A percentile compares a stretch with the other conserved stretches of the same genome.
These are phyloP conservation scores for Flaveria sonorensis DNA, from an alignment of 129 eudicot species.

Conservation along the genomic window DNA sequence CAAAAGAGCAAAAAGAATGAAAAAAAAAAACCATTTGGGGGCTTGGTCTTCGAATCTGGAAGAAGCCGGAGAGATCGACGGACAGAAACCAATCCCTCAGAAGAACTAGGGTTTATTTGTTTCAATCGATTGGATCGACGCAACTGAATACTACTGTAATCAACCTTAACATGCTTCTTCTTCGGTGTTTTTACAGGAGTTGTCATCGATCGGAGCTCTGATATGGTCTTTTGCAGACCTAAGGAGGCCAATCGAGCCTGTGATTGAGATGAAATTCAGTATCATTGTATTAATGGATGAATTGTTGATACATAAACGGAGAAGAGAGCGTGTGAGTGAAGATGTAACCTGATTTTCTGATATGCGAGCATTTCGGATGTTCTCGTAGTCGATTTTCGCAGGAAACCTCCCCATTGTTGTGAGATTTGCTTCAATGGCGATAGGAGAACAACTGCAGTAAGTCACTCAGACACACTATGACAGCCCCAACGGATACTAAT, in stretches of 20 bases:
- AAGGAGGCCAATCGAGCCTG: constrained; percentile 65
- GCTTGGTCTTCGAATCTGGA: neutral
- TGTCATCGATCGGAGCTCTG: constrained; percentile 53
- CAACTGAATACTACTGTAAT: constrained; percentile 43
- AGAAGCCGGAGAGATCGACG: constrained; percentile 33
- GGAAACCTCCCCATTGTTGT: constrained; percentile 56
- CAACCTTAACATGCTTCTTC: constrained; percentile 38
- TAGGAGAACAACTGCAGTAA: neutral
- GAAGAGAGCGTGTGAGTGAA: neutral
- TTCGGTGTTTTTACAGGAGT: constrained; percentile 49
- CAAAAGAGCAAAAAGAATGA: too few species aligned
- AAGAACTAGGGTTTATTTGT: constrained; percentile 20
- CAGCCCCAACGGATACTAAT: constrained; percentile 22
- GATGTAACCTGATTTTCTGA: constrained; percentile 62
- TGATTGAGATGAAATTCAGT: constrained; percentile 2
- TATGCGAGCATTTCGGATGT: constrained; percentile 57
- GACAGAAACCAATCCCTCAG: neutral
- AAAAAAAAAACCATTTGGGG: constrained; percentile 27
- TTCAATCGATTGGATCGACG: constrained; percentile 66
- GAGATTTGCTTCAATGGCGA: constrained; percentile 19
- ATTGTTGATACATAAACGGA: neutral
- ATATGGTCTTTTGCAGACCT: constrained; percentile 56
- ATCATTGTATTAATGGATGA: neutral
- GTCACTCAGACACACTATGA: neutral
- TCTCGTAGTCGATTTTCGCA: constrained; percentile 55